Percentiles rank a stretch among this genome's conserved stretches.
These are phyloP conservation scores for Ogataea haglerorum DNA, from an alignment of 805 yeast species.

Conservation along the genomic window DNA sequence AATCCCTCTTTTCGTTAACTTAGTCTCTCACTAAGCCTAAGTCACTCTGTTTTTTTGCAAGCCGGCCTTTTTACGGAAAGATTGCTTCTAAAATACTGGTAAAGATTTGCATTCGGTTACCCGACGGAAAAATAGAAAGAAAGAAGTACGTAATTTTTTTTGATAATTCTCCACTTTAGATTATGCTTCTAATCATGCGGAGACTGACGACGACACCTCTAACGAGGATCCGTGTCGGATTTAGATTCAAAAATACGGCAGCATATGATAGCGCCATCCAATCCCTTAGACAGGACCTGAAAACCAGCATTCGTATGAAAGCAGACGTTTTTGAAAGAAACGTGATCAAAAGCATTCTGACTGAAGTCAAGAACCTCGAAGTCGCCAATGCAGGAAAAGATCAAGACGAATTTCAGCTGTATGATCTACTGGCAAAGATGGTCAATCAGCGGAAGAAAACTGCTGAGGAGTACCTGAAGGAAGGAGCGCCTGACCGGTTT, in stretches of 20 bases:
- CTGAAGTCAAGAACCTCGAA: constrained; percentile 39
- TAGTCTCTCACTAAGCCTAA: no score
- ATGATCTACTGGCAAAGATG: constrained; percentile 36
- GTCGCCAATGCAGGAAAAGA: constrained; percentile 29
- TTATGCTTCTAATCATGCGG: constrained; percentile 1
- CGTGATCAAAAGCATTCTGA: constrained; percentile 37
- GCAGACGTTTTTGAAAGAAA: constrained; percentile 37
- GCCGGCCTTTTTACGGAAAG: no score
- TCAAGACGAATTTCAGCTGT: constrained; percentile 32
- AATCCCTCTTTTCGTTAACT: no score
- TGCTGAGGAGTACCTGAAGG: constrained; percentile 36
- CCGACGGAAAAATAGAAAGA: not conserved
- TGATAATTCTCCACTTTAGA: constrained; percentile 3
- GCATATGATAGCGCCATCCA: constrained; percentile 28
- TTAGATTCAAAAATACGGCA: constrained; percentile 28
- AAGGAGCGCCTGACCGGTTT: constrained; percentile 41
- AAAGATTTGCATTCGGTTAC: not conserved
- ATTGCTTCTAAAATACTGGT: not conserved
- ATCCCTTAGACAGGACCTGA: constrained; percentile 33
- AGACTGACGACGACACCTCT: not conserved
- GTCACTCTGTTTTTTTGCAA: no score
- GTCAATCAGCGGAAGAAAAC: constrained; percentile 39
- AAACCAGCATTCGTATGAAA: constrained; percentile 32
- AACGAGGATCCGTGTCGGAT: not conserved
- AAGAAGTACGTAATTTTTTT: not conserved